Evolutionary conservation across 495 filamentous ascomycete genomes (phyloP).

Genomic region (Annulohypoxylon nitens): DNA sequence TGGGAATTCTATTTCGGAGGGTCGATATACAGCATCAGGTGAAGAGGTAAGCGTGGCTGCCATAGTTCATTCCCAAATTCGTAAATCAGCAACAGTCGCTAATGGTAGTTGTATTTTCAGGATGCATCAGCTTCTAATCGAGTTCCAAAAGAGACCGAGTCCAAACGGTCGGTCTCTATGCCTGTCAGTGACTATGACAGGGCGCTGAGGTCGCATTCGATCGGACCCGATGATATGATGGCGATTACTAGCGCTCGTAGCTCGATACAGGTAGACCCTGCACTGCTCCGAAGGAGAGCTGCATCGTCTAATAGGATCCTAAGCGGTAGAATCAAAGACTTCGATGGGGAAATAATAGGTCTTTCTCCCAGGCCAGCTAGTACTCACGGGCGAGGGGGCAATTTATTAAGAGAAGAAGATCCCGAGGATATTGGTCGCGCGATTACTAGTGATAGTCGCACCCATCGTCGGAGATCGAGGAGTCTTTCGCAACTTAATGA

Average conservation of each 20-base stretch:
- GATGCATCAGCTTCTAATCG: conserved; percentile 58
- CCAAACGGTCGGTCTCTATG: conserved; percentile 64
- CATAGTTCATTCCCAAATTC: background rate
- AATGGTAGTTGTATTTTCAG: conserved; percentile 45
- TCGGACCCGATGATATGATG: conserved; percentile 62
- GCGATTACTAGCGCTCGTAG: conserved; percentile 61
- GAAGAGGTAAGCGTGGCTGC: conserved; percentile 34
- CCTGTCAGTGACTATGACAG: conserved; percentile 67
- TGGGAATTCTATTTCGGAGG: conserved; percentile 38
- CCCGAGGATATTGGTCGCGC: conserved; percentile 66
- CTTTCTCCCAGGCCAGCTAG: conserved; percentile 68
- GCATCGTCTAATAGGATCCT: conserved; percentile 55
- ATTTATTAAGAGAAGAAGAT: conserved; percentile 53
- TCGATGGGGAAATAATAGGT: conserved; percentile 58
- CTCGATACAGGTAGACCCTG: conserved; percentile 60
- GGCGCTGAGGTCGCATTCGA: conserved; percentile 67
- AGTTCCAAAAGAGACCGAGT: conserved; percentile 48
- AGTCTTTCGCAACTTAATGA: conserved; percentile 66
- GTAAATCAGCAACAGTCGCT: conserved; percentile 1
- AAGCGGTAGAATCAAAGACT: conserved; percentile 44
- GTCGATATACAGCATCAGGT: conserved; percentile 34
- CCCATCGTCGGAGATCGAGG: conserved; percentile 63
- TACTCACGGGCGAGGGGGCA: conserved; percentile 60
- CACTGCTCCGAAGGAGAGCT: conserved; percentile 48
- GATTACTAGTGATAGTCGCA: conserved; percentile 61